A percentile compares a stretch with the other conserved stretches of the same genome.
Evolutionary conservation across 345 rosid genomes (phyloP).

Genomic region (Erucastrum elatum): DNA sequence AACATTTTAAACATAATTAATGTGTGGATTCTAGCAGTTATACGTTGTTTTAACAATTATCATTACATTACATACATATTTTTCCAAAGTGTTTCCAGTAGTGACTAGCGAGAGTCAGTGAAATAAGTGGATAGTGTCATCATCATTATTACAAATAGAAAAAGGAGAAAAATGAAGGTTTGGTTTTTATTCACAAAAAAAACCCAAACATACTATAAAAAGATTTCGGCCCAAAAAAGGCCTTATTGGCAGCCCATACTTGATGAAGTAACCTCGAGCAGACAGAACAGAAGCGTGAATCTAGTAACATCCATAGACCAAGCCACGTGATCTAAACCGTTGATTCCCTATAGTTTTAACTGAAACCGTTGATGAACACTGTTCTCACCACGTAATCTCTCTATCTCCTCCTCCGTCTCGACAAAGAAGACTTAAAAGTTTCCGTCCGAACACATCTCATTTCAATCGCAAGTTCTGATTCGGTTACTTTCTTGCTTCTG

Average conservation of each 20-base stretch:
- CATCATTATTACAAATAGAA: not conserved
- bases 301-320: constrained; percentile 25
- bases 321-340: constrained; percentile 40
- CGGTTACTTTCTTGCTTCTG: not conserved
- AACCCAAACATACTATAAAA: not conserved
- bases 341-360: constrained; percentile 30
- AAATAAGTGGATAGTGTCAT: not conserved
- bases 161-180: not conserved
- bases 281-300: constrained; percentile 34
- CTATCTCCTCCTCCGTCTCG: constrained; percentile 31
- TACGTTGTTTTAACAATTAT: too few species aligned
- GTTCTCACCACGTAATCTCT: constrained; percentile 33
- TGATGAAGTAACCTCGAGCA: not conserved
- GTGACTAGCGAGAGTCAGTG: not conserved
- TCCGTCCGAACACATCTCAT: constrained; percentile 28
- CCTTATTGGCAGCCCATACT: constrained; percentile 1
- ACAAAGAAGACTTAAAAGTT: not conserved
- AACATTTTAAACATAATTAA: not conserved
- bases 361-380: constrained; percentile 41
- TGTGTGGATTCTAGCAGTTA: not conserved
- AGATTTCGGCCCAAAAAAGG: not conserved
- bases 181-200: not conserved
- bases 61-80: not conserved
- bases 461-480: not conserved
- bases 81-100: not conserved